Evolutionary conservation across 768 basidiomycete species (phyloP).

Genomic region (Gymnopilus junonius): DNA sequence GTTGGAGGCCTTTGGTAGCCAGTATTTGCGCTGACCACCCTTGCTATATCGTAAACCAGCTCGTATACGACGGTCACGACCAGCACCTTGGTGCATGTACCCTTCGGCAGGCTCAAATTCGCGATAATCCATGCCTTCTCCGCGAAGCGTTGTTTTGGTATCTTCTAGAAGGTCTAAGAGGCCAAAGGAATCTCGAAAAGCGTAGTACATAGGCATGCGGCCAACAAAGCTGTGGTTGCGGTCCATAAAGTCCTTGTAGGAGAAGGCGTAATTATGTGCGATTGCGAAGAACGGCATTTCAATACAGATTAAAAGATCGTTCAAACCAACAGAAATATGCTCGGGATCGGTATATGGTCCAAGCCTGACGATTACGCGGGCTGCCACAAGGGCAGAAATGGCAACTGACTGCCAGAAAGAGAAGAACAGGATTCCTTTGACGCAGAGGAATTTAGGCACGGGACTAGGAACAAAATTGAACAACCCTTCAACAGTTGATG

Average conservation of each 20-base stretch:
- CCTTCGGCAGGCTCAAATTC: constrained; percentile 97
- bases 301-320: constrained; percentile 89
- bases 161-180: constrained; percentile 88
- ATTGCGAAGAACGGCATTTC: constrained; percentile 99
- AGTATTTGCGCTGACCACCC: constrained; percentile 94
- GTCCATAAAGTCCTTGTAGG: constrained; percentile 84
- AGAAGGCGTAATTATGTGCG: constrained; percentile 95
- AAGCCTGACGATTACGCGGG: constrained; percentile 72
- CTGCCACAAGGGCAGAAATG: constrained; percentile 88
- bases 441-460: constrained; percentile 96
- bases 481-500: neutral
- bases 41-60: constrained; percentile 92
- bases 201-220: constrained; percentile 88
- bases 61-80: constrained; percentile 82
- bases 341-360: constrained; percentile 89
- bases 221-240: constrained; percentile 65
- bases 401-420: constrained; percentile 96
- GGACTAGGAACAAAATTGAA: constrained; percentile 52
- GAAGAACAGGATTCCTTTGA: constrained; percentile 98
- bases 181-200: constrained; percentile 88
- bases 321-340: constrained; percentile 89
- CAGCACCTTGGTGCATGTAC: constrained; percentile 87
- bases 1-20: constrained; percentile 77
- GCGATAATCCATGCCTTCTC: constrained; percentile 93
- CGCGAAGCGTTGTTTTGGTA: constrained; percentile 77